These are phyloP conservation scores for Yamadazyma triangularis DNA, from an alignment of 1,139 yeast species.

Conservation along the genomic window DNA sequence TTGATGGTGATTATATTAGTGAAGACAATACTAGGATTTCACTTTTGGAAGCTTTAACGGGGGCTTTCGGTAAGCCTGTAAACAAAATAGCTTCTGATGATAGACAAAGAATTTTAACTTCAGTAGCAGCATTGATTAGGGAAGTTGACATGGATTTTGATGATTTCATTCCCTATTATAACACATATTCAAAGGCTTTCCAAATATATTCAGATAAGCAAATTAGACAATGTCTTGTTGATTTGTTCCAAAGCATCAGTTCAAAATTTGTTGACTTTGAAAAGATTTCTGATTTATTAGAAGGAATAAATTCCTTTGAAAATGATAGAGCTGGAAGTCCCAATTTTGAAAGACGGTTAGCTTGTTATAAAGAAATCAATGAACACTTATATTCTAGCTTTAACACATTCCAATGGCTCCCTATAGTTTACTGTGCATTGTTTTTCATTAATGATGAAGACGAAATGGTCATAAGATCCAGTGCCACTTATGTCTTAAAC, in stretches of 20 bases:
- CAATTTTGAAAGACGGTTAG: slow-evolving; percentile 72
- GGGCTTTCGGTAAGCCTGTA: slow-evolving; percentile 60
- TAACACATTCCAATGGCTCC: slow-evolving; percentile 68
- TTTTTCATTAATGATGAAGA: slow-evolving; percentile 73
- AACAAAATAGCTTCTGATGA: slow-evolving; percentile 51
- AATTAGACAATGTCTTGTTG: slow-evolving; percentile 57
- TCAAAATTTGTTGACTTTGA: slow-evolving; percentile 40
- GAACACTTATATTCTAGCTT: slow-evolving; percentile 47
- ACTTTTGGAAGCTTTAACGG: slow-evolving; percentile 55
- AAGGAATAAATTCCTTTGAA: slow-evolving; percentile 61
- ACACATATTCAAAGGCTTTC: slow-evolving; percentile 55
- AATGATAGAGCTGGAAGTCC: slow-evolving; percentile 61
- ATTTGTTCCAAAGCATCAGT: slow-evolving; percentile 60
- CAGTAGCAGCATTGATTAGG: slow-evolving; percentile 51
- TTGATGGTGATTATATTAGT: slow-evolving; percentile 57
- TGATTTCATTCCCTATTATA: slow-evolving; percentile 52
- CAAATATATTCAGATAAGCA: slow-evolving; percentile 53
- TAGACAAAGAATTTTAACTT: slow-evolving; percentile 54
- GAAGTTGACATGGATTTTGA: slow-evolving; percentile 51
- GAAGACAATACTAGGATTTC: slow-evolving; percentile 52
- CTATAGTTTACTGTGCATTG: slow-evolving; percentile 63
- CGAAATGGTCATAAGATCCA: slow-evolving; percentile 78
- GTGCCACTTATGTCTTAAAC: slow-evolving; percentile 63
- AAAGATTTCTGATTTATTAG: slow-evolving; percentile 47
- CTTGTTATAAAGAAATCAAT: slow-evolving; percentile 62